Evolutionary conservation across 768 basidiomycete genomes (phyloP).

Genomic region (Leccinum longicurvipes): DNA sequence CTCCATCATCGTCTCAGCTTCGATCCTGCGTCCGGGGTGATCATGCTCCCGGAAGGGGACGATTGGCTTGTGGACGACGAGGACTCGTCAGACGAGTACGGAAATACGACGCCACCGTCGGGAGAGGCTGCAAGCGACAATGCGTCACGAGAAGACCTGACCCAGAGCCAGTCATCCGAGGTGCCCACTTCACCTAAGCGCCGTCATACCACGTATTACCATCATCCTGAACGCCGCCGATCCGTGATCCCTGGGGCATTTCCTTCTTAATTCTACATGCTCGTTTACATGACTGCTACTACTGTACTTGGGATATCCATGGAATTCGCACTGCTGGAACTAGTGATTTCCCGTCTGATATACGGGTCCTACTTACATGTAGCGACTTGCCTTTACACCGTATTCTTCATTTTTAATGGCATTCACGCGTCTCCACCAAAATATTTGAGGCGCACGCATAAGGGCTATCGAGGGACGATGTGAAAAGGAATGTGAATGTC

Average conservation of each 20-base stretch:
- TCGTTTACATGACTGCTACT: not conserved
- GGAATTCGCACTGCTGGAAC: not conserved
- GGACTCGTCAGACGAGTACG: constrained; percentile 43
- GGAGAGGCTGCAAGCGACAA: constrained; percentile 12
- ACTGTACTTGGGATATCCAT: constrained; percentile 1
- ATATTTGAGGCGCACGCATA: not conserved
- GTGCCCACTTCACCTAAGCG: constrained; percentile 41
- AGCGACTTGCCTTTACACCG: no score
- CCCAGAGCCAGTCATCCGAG: constrained; percentile 15
- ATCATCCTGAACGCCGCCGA: constrained; percentile 69
- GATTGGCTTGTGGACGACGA: constrained; percentile 61
- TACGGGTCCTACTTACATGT: not conserved
- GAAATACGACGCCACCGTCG: constrained; percentile 26
- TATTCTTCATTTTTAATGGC: not conserved
- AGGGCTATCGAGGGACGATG: not conserved
- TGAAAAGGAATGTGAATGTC: not conserved
- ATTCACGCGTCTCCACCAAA: not conserved
- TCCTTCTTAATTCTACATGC: constrained; percentile 12
- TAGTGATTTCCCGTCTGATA: not conserved
- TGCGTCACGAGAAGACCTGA: constrained; percentile 26
- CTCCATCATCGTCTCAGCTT: constrained; percentile 69
- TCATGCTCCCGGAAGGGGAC: constrained; percentile 76
- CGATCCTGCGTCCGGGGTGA: constrained; percentile 84
- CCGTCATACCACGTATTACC: constrained; percentile 78
- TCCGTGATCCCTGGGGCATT: constrained; percentile 62